Conservation (phyloP, 352 stramenopile genomes). For the Phytophthora lateralis region DNA sequence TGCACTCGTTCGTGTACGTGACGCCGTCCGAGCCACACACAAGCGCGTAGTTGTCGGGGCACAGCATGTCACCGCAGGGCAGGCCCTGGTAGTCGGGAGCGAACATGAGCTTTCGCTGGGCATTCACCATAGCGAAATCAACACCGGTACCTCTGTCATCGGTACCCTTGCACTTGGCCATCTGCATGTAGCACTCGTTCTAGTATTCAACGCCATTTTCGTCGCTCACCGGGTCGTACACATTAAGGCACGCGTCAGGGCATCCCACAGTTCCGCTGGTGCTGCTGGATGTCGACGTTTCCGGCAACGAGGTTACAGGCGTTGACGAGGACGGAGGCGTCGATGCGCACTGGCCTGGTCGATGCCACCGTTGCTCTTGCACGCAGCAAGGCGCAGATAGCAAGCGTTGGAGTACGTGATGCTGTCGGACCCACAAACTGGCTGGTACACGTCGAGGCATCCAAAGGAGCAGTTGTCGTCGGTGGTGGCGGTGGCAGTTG, state of each 20-base stretch:
- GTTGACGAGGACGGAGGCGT: constrained; percentile 15
- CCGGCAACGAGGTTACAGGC: neutral
- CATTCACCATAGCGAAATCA: constrained; percentile 5
- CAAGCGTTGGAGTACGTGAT: constrained; percentile 52
- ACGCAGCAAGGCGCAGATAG: constrained; percentile 30
- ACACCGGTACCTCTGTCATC: constrained; percentile 6
- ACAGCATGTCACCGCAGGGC: constrained; percentile 22
- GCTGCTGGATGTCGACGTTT: constrained; percentile 3
- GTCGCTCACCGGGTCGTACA: constrained; percentile 35
- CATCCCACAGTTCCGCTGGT: constrained; percentile 2
- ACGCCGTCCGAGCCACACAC: constrained; percentile 40
- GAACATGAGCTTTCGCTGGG: constrained; percentile 15
- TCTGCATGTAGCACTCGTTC: constrained; percentile 43
- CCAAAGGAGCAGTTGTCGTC: constrained; percentile 21
- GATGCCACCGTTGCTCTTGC: constrained; percentile 34
- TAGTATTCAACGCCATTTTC: constrained; percentile 41
- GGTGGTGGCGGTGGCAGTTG: neutral
- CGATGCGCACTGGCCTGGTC: constrained; percentile 24
- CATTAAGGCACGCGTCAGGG: constrained; percentile 10
- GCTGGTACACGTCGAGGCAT: constrained; percentile 30
- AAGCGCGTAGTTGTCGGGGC: constrained; percentile 27
- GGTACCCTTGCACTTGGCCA: constrained; percentile 37
- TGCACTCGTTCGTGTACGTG: constrained; percentile 40
- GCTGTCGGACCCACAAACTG: constrained; percentile 50
- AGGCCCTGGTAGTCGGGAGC: constrained; percentile 13